Percentiles rank a stretch among this genome's conserved stretches.
These are phyloP conservation scores for Terfezia boudieri DNA, from an alignment of 495 filamentous ascomycete species.

Conservation along the genomic window DNA sequence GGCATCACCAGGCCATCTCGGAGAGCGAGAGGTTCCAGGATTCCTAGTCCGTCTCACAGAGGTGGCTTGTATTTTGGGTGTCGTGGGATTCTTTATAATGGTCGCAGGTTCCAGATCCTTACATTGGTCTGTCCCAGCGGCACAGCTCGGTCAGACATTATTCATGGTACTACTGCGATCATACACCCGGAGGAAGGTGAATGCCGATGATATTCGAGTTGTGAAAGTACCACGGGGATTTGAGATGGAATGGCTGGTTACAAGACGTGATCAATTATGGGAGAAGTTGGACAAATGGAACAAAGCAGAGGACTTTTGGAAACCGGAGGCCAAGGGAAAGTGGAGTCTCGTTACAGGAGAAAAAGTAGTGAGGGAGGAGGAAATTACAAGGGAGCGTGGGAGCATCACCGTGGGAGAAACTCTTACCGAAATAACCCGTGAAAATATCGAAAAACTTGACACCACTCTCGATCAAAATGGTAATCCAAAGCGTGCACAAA, in stretches of 20 bases:
- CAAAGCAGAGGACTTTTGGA: background rate
- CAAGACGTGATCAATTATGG: background rate
- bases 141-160: slow-evolving; percentile 24
- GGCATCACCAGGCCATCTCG: background rate
- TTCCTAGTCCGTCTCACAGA: background rate
- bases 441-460: too few species aligned
- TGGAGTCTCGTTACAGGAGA: too few species aligned
- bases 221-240: slow-evolving; percentile 18
- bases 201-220: slow-evolving; percentile 17
- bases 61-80: slow-evolving; percentile 9
- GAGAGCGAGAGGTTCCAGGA: background rate
- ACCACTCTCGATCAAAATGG: too few species aligned
- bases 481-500: too few species aligned
- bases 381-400: too few species aligned
- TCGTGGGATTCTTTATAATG: slow-evolving; percentile 26
- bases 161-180: slow-evolving; percentile 26
- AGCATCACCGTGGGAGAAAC: too few species aligned
- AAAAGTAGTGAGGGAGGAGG: too few species aligned
- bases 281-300: background rate
- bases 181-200: slow-evolving; percentile 21
- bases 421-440: too few species aligned
- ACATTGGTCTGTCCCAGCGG: slow-evolving; percentile 25
- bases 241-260: slow-evolving; percentile 25
- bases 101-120: slow-evolving; percentile 27
- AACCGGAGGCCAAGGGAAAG: too few species aligned